Base-by-base conservation (phyloP, 192 early-diverging fungal genomes). In the Coemansia sp. region DNA sequence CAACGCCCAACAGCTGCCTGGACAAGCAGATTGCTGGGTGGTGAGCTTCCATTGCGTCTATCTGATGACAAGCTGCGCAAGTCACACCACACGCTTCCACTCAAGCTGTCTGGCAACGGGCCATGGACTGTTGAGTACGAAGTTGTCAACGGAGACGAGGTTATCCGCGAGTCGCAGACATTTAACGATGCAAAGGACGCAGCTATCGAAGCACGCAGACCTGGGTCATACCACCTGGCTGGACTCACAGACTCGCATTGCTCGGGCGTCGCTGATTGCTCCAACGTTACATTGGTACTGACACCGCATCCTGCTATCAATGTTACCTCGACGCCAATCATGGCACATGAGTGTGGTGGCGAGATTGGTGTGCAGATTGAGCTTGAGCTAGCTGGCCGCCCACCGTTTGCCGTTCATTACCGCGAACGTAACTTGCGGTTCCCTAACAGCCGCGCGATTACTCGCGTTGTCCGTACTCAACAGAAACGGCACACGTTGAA, bases 261-360 rank as follows among this genome's bases (percentile, higher is more conserved):
- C 55, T 11, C 25, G 13, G 67, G 60, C 11, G 50, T 15, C 0
- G 63, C 53, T 9, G 64, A 55, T 14, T 8, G 22, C 4, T 21
- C 58, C 19, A 57, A 59, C 13, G 55, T 80, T 48, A 59, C 67
- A 14, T 42, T 80, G 44, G 61, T 53, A n/a, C 54, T 34, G 3
- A 59, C 71, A 6, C 53, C 59, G 11, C 43, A 27, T 34, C 78
- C 78, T 8, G n/a, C 37, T 4, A 55, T 57, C 18, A 67, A 59
- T 22, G 43, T 80, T 24, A 59, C 57, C n/a, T 53, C 78, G 24
- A 44, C 61, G 37, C 55, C 78, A 1, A 70, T 80, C 15, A 74
- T 61, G 23, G 66, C 78, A n/a, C 69, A 57, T 34, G 78, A 73
- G 42, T 80, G 78, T 37, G 78, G 63, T 24, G 78, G 78, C 15